Evolutionary conservation across 768 basidiomycete species (phyloP).

Genomic region (Gloeophyllum trabeum): DNA sequence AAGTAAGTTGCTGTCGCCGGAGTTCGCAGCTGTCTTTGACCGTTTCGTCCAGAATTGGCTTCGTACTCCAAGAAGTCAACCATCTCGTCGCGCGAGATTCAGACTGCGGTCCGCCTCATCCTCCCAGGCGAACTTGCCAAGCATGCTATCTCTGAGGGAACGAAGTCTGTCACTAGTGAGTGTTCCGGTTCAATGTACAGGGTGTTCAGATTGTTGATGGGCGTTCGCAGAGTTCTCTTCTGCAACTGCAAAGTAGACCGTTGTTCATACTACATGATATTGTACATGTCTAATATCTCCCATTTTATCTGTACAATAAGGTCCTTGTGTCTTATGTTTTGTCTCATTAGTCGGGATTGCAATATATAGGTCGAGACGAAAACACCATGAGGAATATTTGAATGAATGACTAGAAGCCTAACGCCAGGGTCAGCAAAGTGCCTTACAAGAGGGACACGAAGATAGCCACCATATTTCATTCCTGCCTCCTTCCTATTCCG

Average conservation of each 20-base stretch:
- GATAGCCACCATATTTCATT: constrained; percentile 72
- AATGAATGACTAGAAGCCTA: too few species aligned
- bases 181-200: constrained; percentile 5
- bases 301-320: constrained; percentile 3
- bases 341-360: background rate
- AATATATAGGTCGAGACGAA: too few species aligned
- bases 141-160: constrained; percentile 83
- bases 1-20: constrained; percentile 38
- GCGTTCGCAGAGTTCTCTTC: constrained; percentile 38
- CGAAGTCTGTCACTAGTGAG: constrained; percentile 61
- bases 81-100: constrained; percentile 86
- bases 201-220: constrained; percentile 7
- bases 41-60: constrained; percentile 49
- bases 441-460: too few species aligned
- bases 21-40: background rate
- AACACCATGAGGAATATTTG: too few species aligned
- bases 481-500: constrained; percentile 84
- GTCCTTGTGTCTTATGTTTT: constrained; percentile 2
- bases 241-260: constrained; percentile 39
- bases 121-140: constrained; percentile 80
- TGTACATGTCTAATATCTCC: background rate
- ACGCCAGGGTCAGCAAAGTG: too few species aligned
- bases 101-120: constrained; percentile 75
- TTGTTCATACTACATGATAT: too few species aligned
- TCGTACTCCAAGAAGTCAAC: constrained; percentile 86